Base-by-base conservation (phyloP, 179 eudicot genomes). In the Nepenthes alata region DNA sequence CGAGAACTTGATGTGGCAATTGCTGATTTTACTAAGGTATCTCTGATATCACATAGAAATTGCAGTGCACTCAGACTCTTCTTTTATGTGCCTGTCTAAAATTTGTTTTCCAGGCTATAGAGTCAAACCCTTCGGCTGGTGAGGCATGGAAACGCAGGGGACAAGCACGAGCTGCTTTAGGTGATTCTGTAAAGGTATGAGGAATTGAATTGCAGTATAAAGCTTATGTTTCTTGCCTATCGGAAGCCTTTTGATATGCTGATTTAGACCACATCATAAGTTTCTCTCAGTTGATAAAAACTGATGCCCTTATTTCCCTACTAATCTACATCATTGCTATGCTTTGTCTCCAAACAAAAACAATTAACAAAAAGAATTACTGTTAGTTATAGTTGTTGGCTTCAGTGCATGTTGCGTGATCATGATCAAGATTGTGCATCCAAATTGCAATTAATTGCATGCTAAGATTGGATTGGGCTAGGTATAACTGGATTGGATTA, bases 81-180 rank as follows among this genome's bases (percentile, higher is more conserved):
- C 38, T 25, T 7, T 37, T 55, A 6, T 55, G 7, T 35, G 6
- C 37, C 25, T 55, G 57, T 35, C 58, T 55, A 16, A 51, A 61
- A 55, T 63, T 49, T 64, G 13, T 76, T 36, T 63, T 60, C 60
- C 70, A 91, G 98, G 98, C 98, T 68, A 77, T 93, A 63, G 77
- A 81, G 63, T 69, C 78, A 67, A 85, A 93, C 60, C 95, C 95
- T 65, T 80, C 78, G 64, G 98, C 98, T 38, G 93, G 95, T 45
- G 98, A 93, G 82, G 98, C 98, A 59, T 93, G 98, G 98, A 93
- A 93, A 68, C 86, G 98, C 13, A 76, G 98, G 70, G 98, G 98
- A 53, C 98, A 93, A 74, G 98, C 98, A 66, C 86, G 88, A 49
- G 98, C 98, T 75, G 98, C 98, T 44, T 73, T 89, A 67, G 98